Evolutionary conservation across 305 asterid genomes (phyloP).

Genomic region (Solanum chacoense): DNA sequence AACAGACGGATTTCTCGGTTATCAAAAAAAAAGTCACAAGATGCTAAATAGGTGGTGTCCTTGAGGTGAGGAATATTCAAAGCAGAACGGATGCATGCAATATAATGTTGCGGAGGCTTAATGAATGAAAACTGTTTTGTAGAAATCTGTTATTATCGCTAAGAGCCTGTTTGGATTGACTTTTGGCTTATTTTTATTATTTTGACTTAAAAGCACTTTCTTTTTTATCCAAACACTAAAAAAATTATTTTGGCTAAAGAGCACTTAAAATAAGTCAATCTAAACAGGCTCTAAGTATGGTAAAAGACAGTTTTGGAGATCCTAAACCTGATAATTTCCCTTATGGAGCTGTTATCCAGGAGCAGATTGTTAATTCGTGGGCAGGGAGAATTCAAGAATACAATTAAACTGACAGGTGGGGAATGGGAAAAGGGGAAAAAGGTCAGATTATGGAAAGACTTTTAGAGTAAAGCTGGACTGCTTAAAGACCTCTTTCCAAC

Average conservation of each 20-base stretch:
- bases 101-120: not conserved
- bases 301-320: not conserved
- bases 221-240: not conserved
- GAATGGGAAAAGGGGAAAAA: not conserved
- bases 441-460: not conserved
- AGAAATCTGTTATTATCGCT: not conserved
- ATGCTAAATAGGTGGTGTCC: not conserved
- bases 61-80: not conserved
- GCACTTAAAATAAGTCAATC: not conserved
- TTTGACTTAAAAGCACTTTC: not conserved
- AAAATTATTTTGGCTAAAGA: not conserved
- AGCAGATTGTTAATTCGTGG: not conserved
- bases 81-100: not conserved
- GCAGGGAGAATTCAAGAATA: not conserved
- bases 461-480: not conserved
- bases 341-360: not conserved
- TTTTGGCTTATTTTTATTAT: not conserved
- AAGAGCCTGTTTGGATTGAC: not conserved
- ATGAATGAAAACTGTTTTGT: not conserved
- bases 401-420: not conserved
- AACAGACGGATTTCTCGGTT: not conserved
- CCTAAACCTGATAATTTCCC: not conserved
- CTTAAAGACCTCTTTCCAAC: not conserved
- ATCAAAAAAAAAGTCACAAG: not conserved
- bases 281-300: not conserved